These are phyloP conservation scores for Dictyostelium intermedium DNA, from an alignment of 78 protist species.

Conservation along the genomic window DNA sequence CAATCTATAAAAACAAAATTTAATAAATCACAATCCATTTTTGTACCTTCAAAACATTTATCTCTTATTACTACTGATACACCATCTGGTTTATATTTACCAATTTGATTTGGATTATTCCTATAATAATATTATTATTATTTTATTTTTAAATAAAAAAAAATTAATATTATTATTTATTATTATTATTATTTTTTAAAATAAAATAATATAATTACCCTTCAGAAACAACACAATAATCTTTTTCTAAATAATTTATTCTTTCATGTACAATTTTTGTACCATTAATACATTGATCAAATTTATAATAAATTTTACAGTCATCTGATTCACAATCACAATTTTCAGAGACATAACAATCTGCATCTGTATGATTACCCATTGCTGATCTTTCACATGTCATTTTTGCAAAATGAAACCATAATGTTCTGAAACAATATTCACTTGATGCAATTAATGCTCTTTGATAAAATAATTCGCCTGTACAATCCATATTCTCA, in stretches of 20 bases:
- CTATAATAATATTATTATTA: not conserved
- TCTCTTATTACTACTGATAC: not conserved
- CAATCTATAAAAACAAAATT: not conserved
- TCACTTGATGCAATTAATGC: not conserved
- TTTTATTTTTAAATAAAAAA: too few relatives aligned
- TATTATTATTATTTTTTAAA: not conserved
- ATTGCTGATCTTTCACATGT: not conserved
- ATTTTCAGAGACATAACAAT: not conserved
- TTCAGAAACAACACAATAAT: conserved; percentile 13
- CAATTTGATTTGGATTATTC: not conserved
- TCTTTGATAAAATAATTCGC: not conserved
- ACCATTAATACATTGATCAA: not conserved
- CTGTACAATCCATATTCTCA: not conserved
- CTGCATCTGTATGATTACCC: not conserved
- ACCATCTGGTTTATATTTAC: not conserved
- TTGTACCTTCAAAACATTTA: not conserved
- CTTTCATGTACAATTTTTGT: not conserved
- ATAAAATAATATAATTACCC: not conserved
- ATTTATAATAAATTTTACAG: not conserved
- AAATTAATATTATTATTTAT: not conserved
- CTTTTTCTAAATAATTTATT: not conserved
- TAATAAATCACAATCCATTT: not conserved
- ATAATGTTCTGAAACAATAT: not conserved
- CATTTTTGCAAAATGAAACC: not conserved
- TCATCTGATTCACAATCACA: not conserved